Evolutionary conservation across 1,284 basidiomycete genomes (phyloP).

Genomic region (Ustilago bromivora): DNA sequence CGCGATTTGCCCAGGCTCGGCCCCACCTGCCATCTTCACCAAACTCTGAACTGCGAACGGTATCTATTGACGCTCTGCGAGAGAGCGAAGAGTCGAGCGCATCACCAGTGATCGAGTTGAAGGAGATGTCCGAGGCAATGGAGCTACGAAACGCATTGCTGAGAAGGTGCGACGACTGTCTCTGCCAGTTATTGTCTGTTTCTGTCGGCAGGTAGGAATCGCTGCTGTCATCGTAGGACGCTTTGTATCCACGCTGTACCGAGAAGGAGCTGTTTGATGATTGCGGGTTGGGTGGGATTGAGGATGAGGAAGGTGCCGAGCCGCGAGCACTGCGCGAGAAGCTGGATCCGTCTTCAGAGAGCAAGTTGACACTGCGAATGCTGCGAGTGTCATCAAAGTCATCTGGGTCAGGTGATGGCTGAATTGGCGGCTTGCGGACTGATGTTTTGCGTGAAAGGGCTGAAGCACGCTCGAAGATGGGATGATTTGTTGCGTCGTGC

Average conservation of each 20-base stretch:
- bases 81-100: conserved; percentile 20
- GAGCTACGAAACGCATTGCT: conserved; percentile 56
- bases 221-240: conserved; percentile 25
- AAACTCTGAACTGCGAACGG: conserved; percentile 62
- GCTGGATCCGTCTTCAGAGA: conserved; percentile 30
- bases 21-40: conserved; percentile 62
- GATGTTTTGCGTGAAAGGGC: conserved; percentile 46
- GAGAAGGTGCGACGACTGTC: conserved; percentile 39
- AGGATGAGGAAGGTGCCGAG: conserved; percentile 7
- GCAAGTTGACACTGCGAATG: conserved; percentile 50
- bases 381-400: conserved; percentile 47
- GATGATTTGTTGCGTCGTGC: conserved; percentile 6
- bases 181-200: conserved; percentile 20
- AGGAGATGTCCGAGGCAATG: conserved; percentile 55
- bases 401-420: conserved; percentile 49
- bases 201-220: conserved; percentile 20
- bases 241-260: conserved; percentile 42
- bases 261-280: conserved; percentile 21
- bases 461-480: conserved; percentile 47
- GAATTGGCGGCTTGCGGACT: conserved; percentile 35
- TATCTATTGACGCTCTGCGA: conserved; percentile 55
- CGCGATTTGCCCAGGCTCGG: conserved; percentile 52
- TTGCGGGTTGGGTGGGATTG: conserved; percentile 11
- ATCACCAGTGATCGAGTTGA: conserved; percentile 54
- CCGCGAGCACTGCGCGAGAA: conserved; percentile 20